Evolutionary conservation across 768 basidiomycete species (phyloP), one percentile per base, ranked within the genome.

Genomic region (Chalciporus chontae): DNA sequence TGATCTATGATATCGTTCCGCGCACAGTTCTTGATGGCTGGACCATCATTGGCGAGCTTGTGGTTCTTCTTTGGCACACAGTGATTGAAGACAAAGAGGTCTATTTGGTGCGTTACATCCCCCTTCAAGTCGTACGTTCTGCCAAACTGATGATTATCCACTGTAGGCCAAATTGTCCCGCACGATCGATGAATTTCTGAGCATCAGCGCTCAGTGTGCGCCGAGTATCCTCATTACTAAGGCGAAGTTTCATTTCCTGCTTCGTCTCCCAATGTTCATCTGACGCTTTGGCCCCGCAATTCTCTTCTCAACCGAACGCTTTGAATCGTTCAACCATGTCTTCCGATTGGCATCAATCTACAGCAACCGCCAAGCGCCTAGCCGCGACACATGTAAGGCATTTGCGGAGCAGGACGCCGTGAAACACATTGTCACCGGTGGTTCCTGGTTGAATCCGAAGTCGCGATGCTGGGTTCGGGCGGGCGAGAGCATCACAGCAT

Each of bases 1-100:
- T 61, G 0, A 47, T 69, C 5, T 60, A 72, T 24, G 66, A 69
- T 23, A 52, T 75, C 11, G 58, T 65, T 0, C 54, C 58, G 11
- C 5, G 15, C 0, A 27, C 10, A 5, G 56, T 61, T 3, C 68
- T 71, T 29, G 19, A 40, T 15, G 50, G 70, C 0, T 69, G 63
- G 19, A 69, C 67, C 24, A 64, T 70, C 0, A 56, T 71, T 18
- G 71, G 70, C 2, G 65, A 67, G 17, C 62, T 76, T 2, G 38
- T 59, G 0, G 67, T 72, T 0, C 55, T 74, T 0, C 54, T 76
- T 1, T 78, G 76, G 76, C 50, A 72, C 21, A 62, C 68, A 0
- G 64, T 71, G 54, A 76, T 77, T 24, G 24, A 24, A 24, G 24
- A 24, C 7, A 24, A 4, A 7, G 24, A 24, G 7, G 7, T 7